Base-by-base conservation (phyloP, 495 filamentous ascomycete species). In the Neurospora sublineolata region DNA sequence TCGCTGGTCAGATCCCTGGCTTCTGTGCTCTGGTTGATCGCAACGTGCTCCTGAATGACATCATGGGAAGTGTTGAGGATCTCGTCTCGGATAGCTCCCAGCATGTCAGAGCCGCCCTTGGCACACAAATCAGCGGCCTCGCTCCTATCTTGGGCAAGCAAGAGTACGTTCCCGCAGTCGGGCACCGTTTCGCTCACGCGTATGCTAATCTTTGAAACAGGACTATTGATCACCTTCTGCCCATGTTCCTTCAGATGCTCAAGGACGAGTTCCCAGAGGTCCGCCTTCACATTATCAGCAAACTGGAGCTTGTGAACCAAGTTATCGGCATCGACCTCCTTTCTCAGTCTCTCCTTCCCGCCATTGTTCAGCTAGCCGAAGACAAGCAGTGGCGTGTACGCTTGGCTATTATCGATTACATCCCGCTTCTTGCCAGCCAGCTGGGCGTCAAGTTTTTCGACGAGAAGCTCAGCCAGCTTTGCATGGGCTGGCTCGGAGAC, bases 351-450 rank as follows among this genome's bases (percentile, higher is more conserved):
- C 91, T 99, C 42, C 91, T 99, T 40, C 95, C 95, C 5, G 95
- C 95, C n/a, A 99, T 99, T 76, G 93, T 97, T 46, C 93, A 97
- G 77, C 87, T 99, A 73, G 95, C 95, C 71, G 95, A 98, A 81
- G 95, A 99, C 81, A 99, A 99, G 87, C 94, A 99, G 85, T 99
- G 95, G 95, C 92, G 95, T 77, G 95, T 99, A 72, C 92, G 95
- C 69, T 86, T 99, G 69, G 95, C 95, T 67, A 99, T 99, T 77
- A 99, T 99, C 78, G 94, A 98, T 87, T 97, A 99, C 82, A 97
- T 99, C 77, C 95, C 95, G 33, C 87, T 99, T 64, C 90, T 99
- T 44, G 96, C 96, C 64, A 94, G 93, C 76, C 95, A 99, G 79
- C 86, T 99, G 18, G 95, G 95, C 52, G 95, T 98, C 70, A 90